Evolutionary conservation across 768 basidiomycete genomes (phyloP), one percentile per base, ranked within the genome.

Genomic region (Gelatoporia subvermispora): DNA sequence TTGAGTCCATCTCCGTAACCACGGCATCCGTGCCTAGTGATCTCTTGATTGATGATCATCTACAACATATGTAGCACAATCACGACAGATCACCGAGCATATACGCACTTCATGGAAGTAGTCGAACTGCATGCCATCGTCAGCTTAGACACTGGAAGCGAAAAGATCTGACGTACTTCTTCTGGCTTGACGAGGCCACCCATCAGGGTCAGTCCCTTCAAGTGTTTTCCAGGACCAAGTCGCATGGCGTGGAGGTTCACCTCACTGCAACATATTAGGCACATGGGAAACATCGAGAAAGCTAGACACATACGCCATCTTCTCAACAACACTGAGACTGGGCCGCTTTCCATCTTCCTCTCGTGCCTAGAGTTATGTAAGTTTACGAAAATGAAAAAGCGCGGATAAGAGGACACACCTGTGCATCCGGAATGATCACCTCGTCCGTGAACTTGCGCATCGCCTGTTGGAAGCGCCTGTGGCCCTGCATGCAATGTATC

Each of bases 301-400:
- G 17, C 21, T 18, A 9, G 39, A 35, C 1, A 62, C 74, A 47
- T 55, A 86, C 84, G 88, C 82, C 88, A 95, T 88, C 52, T 81
- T 80, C 57, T 93, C 81, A 42, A 93, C 70, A 28, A 95, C 85
- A 43, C 70, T 68, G 62, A 85, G 78, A 50, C 81, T 85, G 0
- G 91, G 86, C 21, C 87, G 77, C 71, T 95, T 94, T n/a, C 93
- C 92, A 57, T 88, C 88, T 55, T 84, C 86, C 69, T 96, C 94
- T 53, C 85, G 81, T 18, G 75, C 73, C 73, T 81, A 56, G 46
- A 13, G 22, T 42, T 37, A 45, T 23, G 16, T 38, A 51, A 35
- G 24, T 35, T 43, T 36, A 21, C 37, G 11, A 4, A 31, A 5
- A 13, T 13, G 5, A 31, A 5, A 13, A 13, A 31, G 28, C 23